phyloP scores from a whole-genome alignment of 2,329 filamentous ascomycete genomes.

The Fusarium albidum region DNA sequence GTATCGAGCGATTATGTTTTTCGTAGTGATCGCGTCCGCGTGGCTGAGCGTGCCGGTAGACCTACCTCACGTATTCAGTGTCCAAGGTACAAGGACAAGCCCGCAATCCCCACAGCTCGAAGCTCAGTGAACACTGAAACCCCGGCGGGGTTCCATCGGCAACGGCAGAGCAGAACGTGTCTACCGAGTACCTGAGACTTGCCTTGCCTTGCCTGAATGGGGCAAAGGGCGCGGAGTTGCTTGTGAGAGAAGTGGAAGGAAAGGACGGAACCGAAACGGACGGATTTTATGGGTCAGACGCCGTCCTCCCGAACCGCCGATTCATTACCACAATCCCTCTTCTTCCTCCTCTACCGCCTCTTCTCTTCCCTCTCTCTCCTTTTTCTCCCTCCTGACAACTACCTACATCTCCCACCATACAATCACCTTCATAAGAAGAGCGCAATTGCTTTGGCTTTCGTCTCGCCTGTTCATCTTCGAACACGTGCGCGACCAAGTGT shows the following conservation, averaged over 20 bases:
- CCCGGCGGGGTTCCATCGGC: constrained; percentile 11
- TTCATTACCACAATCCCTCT: constrained; percentile 16
- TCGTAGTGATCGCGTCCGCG: neutral
- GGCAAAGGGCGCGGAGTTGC: constrained; percentile 27
- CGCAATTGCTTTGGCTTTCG: constrained; percentile 27
- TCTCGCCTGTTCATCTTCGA: constrained; percentile 23
- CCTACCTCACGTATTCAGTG: constrained; percentile 7
- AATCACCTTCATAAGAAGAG: neutral
- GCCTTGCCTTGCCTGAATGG: constrained; percentile 30
- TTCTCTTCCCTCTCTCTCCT: constrained; percentile 13
- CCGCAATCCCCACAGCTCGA: constrained; percentile 9
- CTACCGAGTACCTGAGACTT: constrained; percentile 5
- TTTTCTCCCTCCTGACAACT: neutral
- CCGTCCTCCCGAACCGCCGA: constrained; percentile 38
- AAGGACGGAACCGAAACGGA: constrained; percentile 35
- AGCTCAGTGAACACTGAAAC: constrained; percentile 6
- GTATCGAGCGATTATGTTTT: neutral
- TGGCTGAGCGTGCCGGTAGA: neutral
- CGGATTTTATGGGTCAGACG: constrained; percentile 35
- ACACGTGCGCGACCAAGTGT: constrained; percentile 16
- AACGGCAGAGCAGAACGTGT: constrained; percentile 11
- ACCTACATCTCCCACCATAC: constrained; percentile 1
- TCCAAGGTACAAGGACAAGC: constrained; percentile 2
- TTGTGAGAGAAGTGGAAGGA: constrained; percentile 11
- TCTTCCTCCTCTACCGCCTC: constrained; percentile 25